Evolutionary conservation across 768 basidiomycete species (phyloP).

Genomic region (Rhodotorula toruloides): DNA sequence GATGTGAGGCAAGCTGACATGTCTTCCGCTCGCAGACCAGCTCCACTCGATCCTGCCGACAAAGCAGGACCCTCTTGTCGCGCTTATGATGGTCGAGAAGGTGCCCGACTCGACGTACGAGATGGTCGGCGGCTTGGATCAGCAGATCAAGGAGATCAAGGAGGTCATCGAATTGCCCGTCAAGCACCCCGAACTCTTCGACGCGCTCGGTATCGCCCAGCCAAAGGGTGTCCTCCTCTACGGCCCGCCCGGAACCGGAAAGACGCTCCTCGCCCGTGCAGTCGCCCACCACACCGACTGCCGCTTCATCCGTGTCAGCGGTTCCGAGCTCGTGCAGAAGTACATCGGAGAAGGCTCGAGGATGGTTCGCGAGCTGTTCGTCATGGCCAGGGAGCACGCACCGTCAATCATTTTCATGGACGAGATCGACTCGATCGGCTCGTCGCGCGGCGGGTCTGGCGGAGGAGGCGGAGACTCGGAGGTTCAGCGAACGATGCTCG

Average conservation of each 20-base stretch:
- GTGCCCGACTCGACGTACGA: constrained; percentile 99
- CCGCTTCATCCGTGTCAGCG: constrained; percentile 92
- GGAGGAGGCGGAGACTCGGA: constrained; percentile 73
- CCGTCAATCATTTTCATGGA: constrained; percentile 99
- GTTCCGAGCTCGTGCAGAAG: constrained; percentile 92
- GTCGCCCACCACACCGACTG: constrained; percentile 98
- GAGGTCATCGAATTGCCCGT: constrained; percentile 97
- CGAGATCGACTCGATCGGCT: constrained; percentile 96
- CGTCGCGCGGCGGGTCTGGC: constrained; percentile 74
- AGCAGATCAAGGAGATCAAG: constrained; percentile 97
- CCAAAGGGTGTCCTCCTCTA: constrained; percentile 94
- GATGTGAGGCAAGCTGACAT: neutral
- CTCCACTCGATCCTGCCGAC: constrained; percentile 95
- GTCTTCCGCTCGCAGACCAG: constrained; percentile 55
- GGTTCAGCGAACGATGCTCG: constrained; percentile 85
- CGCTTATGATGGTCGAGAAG: constrained; percentile 99
- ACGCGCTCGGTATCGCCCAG: constrained; percentile 90
- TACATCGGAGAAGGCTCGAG: constrained; percentile 95
- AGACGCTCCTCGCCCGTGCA: constrained; percentile 88
- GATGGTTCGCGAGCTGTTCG: constrained; percentile 92
- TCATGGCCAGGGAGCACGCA: constrained; percentile 96
- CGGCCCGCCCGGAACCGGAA: constrained; percentile 93
- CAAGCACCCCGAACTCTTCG: constrained; percentile 95
- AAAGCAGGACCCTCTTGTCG: constrained; percentile 96
- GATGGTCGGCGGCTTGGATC: constrained; percentile 98